Base-by-base conservation (phyloP, 2,329 filamentous ascomycete genomes). In the Fusarium nematophilum region DNA sequence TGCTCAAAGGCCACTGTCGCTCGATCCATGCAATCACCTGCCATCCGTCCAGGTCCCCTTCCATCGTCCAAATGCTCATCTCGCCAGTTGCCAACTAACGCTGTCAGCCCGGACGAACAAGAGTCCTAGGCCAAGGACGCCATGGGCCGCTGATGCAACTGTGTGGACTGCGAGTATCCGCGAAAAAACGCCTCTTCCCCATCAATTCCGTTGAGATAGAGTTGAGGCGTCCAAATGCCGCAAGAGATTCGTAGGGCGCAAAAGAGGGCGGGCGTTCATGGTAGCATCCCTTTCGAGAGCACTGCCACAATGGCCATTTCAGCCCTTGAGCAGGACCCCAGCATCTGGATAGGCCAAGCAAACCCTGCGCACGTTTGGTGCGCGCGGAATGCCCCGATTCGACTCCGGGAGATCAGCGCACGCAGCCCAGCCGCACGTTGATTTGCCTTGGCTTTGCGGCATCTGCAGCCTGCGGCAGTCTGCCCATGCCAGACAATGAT, bases 341-440 rank as follows among this genome's bases (percentile, higher is more conserved):
- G 52, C 36, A 49, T 33, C 50, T 48, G 33, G 38, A 53, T 33
- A 36, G 39, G 54, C 45, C 36, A 45, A 53, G 42, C 23, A 34
- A 48, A 56, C 53, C 39, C 45, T 59, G 51, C 57, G 51, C 51
- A 51, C 51, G 44, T 51, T 57, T 26, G 25, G 17, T 46, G 57
- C 50, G 46, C 51, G 46, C 56, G 66, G 60, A 63, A 67, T 54
- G 42, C 23, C 48, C 64, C 59, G 57, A 65, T 69, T 58, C 51
- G 62, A 56, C 39, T 56, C 42, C 64, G 57, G 64, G 53, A 64
- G 62, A 69, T 69, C 66, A 66, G 63, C 53, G 49, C 43, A 53
- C 36, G 39, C 34, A 49, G 51, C 29, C 43, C n/a, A 53, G 49
- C 52, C 44, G 57, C 47, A 38, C 48, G 34, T 57, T 67, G 59